Conservation (phyloP, 2,329 filamentous ascomycete genomes). For the Penicillium verrucosum region DNA sequence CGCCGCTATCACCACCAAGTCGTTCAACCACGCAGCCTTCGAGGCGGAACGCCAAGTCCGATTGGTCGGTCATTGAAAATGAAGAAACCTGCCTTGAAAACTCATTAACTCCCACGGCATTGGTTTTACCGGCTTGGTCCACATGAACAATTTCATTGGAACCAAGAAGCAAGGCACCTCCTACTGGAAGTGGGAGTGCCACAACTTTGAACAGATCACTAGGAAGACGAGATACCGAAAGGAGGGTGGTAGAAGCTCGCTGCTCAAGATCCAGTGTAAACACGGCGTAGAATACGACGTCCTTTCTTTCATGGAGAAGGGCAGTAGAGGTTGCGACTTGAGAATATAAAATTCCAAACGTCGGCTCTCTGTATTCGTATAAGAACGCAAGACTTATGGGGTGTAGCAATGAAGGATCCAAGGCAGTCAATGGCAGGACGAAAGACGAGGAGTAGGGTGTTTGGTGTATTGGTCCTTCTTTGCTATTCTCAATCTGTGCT, state of each 20-base stretch:
- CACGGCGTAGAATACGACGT: constrained; percentile 85
- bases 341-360: constrained; percentile 89
- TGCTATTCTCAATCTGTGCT: constrained; percentile 27
- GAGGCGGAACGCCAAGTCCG: constrained; percentile 71
- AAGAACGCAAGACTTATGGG: constrained; percentile 90
- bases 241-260: constrained; percentile 84
- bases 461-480: constrained; percentile 37
- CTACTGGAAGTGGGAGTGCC: constrained; percentile 78
- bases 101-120: constrained; percentile 86
- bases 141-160: constrained; percentile 91
- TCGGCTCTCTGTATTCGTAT: constrained; percentile 95
- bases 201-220: constrained; percentile 82
- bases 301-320: constrained; percentile 71
- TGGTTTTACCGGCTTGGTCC: constrained; percentile 91
- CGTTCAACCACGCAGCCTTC: constrained; percentile 78
- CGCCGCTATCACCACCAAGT: constrained; percentile 71
- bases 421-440: constrained; percentile 80
- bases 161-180: constrained; percentile 82
- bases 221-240: constrained; percentile 80
- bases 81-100: constrained; percentile 79
- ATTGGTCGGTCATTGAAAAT: constrained; percentile 83
- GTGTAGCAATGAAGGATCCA: constrained; percentile 83
- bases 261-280: constrained; percentile 94
- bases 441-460: constrained; percentile 88
- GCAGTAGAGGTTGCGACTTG: constrained; percentile 69